Evolutionary conservation across 2,329 filamentous ascomycete genomes (phyloP).

Genomic region (Samsoniella hepiali): DNA sequence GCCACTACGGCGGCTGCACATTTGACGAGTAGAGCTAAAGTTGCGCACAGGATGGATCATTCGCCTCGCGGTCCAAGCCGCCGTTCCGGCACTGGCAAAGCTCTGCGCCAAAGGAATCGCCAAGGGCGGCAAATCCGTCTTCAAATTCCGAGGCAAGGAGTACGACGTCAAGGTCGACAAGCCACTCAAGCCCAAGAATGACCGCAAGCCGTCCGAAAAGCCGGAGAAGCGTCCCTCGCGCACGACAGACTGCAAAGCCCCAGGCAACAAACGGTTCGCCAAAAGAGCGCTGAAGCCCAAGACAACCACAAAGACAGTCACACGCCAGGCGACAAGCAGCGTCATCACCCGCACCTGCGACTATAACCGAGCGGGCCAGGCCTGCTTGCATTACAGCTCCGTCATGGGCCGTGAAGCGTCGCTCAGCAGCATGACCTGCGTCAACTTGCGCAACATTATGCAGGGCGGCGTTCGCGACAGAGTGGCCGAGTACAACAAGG

Average conservation of each 20-base stretch:
- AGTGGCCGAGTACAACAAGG: constrained; percentile 1
- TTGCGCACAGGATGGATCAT: too few relatives aligned
- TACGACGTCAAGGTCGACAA: constrained; percentile 7
- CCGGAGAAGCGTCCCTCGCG: too few relatives aligned
- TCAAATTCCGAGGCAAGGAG: constrained; percentile 11
- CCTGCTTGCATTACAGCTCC: constrained; percentile 17
- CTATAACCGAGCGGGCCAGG: not conserved
- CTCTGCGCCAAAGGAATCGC: constrained; percentile 32
- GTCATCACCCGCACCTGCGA: not conserved
- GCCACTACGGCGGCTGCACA: constrained; percentile 19
- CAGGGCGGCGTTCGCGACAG: not conserved
- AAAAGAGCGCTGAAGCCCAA: too few relatives aligned
- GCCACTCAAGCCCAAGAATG: not conserved
- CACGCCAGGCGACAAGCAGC: not conserved
- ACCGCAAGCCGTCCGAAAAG: not conserved
- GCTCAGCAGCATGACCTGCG: constrained; percentile 5
- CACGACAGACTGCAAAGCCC: too few relatives aligned
- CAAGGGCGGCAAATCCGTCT: constrained; percentile 29
- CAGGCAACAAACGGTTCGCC: too few relatives aligned
- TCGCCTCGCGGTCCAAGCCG: constrained; percentile 15
- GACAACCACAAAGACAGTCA: too few relatives aligned
- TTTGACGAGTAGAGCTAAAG: too few relatives aligned
- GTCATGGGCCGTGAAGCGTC: not conserved
- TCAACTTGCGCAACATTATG: not conserved
- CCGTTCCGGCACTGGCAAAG: constrained; percentile 30